Percentiles rank a stretch among this genome's conserved stretches.
These are phyloP conservation scores for Dioszegia hungarica DNA, from an alignment of 768 basidiomycete genomes.

Conservation along the genomic window DNA sequence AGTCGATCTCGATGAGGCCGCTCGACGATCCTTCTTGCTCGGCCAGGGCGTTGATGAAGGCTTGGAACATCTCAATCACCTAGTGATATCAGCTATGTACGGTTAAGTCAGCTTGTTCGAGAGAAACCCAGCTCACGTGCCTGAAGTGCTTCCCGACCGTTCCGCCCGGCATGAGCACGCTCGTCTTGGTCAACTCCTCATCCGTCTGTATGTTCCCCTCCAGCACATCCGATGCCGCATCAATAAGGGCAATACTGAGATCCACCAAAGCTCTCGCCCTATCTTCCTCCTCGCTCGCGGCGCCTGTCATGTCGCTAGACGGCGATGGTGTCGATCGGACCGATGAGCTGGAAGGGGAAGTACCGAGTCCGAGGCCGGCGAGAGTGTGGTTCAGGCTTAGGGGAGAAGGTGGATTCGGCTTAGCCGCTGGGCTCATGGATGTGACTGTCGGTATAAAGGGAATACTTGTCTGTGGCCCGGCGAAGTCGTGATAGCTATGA, in stretches of 20 bases:
- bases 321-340: too few species aligned
- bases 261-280: conserved; percentile 31
- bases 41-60: conserved; percentile 26
- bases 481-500: too few species aligned
- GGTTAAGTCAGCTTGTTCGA: not conserved
- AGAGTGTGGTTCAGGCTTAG: not conserved
- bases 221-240: conserved; percentile 32
- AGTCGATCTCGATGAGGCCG: conserved; percentile 26
- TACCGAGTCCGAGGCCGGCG: not conserved
- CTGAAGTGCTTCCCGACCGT: conserved; percentile 41
- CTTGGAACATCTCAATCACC: conserved; percentile 38
- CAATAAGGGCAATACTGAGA: conserved; percentile 31
- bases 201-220: conserved; percentile 20
- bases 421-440: too few species aligned
- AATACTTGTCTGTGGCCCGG: too few species aligned
- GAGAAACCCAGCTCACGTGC: conserved; percentile 25
- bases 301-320: too few species aligned
- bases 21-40: not conserved
- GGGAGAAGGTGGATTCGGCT: too few species aligned
- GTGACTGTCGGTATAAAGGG: too few species aligned
- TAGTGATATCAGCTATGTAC: not conserved
- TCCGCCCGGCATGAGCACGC: conserved; percentile 38
- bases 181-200: conserved; percentile 21
- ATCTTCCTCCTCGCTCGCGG: conserved; percentile 19
- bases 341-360: too few species aligned